Base-by-base conservation (phyloP, 148 eudicot species). In the Limonium bicolor region DNA sequence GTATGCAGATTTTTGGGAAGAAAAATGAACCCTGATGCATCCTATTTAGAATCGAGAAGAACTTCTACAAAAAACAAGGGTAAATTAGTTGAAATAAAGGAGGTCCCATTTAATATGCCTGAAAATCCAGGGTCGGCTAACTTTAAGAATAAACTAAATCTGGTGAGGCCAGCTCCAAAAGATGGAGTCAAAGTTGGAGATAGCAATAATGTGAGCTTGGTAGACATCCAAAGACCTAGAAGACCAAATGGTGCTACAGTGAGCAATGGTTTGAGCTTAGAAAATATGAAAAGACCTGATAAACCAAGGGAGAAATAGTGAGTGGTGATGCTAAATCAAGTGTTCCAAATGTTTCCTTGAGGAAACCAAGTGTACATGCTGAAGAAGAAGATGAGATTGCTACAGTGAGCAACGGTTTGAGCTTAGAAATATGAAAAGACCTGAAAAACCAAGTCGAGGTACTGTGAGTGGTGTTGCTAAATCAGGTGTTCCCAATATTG, bases 31-130 rank as follows among this genome's bases (percentile, higher is more conserved):
- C 95, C 95, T 3, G 84, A 81, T 41, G 57, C 76, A 26, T 70
- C 88, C 44, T 71, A 71, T 42, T 43, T 92, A 27, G 99, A 90
- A 73, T 85, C 36, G 88, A 80, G 78, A 85, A 90, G 62, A 38
- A 48, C 30, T 73, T 77, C 31, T n/a, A 78, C 50, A 73, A 63
- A 51, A n/a, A 80, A 73, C 67, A 72, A 80, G 62, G 81, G 92
- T 45, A 84, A 77, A 64, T 5, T 67, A 28, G 51, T 62, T 36
- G 83, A 72, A 20, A 62, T 80, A 49, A 73, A 68, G 58, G 95
- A 90, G 75, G 60, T 80, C 51, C 79, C 95, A 19, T 81, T 92
- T 69, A 82, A 78, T 48, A 75, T 49, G 30, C 68, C 77, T 25
- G 64, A 45, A 53, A 58, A 44, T 48, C 51, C 59, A 54, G 65